Evolutionary conservation across 257 asterid species (phyloP).

Genomic region (Coffea canephora): DNA sequence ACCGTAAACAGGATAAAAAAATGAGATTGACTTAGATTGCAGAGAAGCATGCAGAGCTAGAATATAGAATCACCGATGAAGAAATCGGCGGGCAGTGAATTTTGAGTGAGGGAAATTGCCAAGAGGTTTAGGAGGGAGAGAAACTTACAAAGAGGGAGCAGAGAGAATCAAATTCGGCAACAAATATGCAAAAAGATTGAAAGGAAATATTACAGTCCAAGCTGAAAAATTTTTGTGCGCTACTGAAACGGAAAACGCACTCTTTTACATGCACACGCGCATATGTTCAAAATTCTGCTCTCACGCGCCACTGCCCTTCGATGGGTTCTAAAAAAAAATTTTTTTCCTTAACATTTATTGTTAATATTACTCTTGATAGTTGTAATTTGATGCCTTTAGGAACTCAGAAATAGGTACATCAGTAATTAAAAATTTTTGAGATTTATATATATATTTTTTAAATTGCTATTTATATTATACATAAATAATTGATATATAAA

Average conservation of each 20-base stretch:
- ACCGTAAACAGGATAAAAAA: neutral
- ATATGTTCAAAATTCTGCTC: neutral
- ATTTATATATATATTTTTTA: neutral
- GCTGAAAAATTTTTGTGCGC: conserved; percentile 2
- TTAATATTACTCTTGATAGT: too few species aligned
- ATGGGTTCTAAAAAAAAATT: too few species aligned
- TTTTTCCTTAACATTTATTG: too few species aligned
- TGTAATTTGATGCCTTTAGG: neutral
- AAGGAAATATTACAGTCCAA: neutral
- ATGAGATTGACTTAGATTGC: neutral
- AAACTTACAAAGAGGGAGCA: conserved; percentile 2
- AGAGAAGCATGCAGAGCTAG: neutral
- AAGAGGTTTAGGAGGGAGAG: conserved; percentile 5
- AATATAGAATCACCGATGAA: neutral
- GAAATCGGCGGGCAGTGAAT: neutral
- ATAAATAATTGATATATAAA: neutral
- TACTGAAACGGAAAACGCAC: neutral
- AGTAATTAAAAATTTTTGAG: neutral
- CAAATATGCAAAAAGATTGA: neutral
- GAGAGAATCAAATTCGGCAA: conserved; percentile 5
- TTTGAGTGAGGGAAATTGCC: neutral
- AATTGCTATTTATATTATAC: neutral
- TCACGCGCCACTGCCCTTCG: neutral
- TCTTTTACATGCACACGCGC: neutral
- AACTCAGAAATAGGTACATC: neutral